Conservation (phyloP, 2,329 filamentous ascomycete species). For the Monilinia fructigena region DNA sequence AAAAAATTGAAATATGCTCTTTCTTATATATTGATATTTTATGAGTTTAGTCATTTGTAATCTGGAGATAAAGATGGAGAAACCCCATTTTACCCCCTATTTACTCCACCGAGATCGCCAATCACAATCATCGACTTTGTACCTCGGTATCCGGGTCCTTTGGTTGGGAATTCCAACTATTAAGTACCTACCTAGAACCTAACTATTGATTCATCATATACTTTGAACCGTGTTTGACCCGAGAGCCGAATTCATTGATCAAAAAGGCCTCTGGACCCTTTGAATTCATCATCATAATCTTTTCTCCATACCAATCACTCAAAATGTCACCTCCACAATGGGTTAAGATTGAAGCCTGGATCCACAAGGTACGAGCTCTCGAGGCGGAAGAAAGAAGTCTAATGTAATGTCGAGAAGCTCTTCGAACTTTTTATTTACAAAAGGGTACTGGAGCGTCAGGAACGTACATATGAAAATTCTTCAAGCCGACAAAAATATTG, state of each 20-base stretch:
- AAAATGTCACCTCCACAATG: conserved; percentile 47
- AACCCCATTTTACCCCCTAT: conserved; percentile 14
- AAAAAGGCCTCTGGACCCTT: conserved; percentile 1
- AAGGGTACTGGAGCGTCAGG: conserved; percentile 59
- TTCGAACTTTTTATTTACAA: conserved; percentile 68
- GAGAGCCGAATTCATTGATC: conserved; percentile 26
- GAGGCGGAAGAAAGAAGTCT: conserved; percentile 65
- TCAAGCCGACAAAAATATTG: conserved; percentile 64
- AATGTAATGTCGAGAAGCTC: conserved; percentile 65
- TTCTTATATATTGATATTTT: background rate
- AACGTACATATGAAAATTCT: conserved; percentile 63
- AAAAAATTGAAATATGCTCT: conserved; percentile 8
- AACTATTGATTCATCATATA: background rate
- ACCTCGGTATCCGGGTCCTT: conserved; percentile 18
- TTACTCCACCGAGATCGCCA: background rate
- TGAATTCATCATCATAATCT: background rate
- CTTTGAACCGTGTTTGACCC: conserved; percentile 21
- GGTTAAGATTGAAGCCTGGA: conserved; percentile 66
- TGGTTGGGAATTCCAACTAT: background rate
- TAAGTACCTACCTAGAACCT: background rate
- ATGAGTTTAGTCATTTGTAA: background rate
- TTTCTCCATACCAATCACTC: conserved; percentile 19
- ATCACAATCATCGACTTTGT: background rate
- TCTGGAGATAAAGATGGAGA: conserved; percentile 11
- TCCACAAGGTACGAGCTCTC: conserved; percentile 68